These are phyloP conservation scores for Senna tora DNA, from an alignment of 306 rosid genomes.

Conservation along the genomic window DNA sequence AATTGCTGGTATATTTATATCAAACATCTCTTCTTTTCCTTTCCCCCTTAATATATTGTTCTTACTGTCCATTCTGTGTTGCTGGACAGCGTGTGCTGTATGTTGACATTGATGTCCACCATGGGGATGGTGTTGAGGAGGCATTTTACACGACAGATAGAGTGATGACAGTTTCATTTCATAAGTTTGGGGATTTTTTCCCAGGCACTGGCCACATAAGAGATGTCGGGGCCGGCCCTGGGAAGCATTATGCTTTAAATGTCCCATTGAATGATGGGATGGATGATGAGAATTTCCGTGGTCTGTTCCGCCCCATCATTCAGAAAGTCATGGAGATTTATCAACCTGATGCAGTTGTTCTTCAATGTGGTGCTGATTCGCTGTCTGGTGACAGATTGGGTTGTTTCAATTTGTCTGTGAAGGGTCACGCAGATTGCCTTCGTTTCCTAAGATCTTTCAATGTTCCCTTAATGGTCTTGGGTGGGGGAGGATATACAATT, in stretches of 20 bases:
- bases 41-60: constrained; percentile 9
- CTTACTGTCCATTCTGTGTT: constrained; percentile 34
- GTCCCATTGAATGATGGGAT: constrained; percentile 85
- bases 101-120: constrained; percentile 87
- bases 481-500: constrained; percentile 95
- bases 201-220: constrained; percentile 90
- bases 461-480: constrained; percentile 86
- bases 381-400: constrained; percentile 87
- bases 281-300: constrained; percentile 81
- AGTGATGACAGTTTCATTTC: constrained; percentile 92
- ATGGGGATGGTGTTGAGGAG: constrained; percentile 98
- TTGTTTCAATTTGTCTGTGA: constrained; percentile 91
- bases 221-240: constrained; percentile 69
- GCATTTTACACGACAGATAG: constrained; percentile 96
- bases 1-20: background rate
- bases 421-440: constrained; percentile 92
- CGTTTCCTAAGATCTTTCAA: constrained; percentile 80
- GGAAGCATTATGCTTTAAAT: constrained; percentile 83
- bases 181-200: constrained; percentile 89
- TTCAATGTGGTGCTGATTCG: constrained; percentile 94
- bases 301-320: constrained; percentile 72
- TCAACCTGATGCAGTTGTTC: constrained; percentile 90
- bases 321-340: constrained; percentile 83
- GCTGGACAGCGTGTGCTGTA: constrained; percentile 78
- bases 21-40: background rate